Evolutionary conservation across 2,329 filamentous ascomycete species (phyloP), one percentile per base, ranked within the genome.

Genomic region (Epichloe typhina): DNA sequence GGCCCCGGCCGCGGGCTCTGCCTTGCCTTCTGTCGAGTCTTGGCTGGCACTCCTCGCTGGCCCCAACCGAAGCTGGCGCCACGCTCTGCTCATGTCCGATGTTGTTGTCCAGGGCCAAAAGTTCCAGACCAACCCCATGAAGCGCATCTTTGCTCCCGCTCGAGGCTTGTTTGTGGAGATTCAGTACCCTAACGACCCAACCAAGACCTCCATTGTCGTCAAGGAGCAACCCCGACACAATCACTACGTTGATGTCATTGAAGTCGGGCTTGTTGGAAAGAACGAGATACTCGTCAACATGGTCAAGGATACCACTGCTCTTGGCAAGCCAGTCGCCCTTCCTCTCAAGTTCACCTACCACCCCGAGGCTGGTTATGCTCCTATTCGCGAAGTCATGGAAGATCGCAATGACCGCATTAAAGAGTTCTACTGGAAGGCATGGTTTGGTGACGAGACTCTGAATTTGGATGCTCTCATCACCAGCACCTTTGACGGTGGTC

Each of bases 351-450:
- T 97, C 73, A 88, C 80, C 5, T 98, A 98, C 71, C 87, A 90
- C 64, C 93, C 93, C 2, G 91, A 97, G 69, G 85, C 88, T 51
- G 93, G 93, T 33, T 98, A 96, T 65, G 91, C 94, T n/a, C 93
- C 93, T 17, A 95, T 98, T 58, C 85, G 85, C 54, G 93, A 98
- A 69, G 86, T 97, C 56, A 98, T 98, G 93, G 80, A 89, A 37
- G 85, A 81, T 50, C 88, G 93, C 63, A 98, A 98, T 65, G 91
- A 98, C 65, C 86, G 88, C 57, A 97, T 98, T 75, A 98, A 98
- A 76, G 88, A 95, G 69, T 98, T 98, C 68, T 98, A 98, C 77
- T 98, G 95, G 82, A 83, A 84, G 59, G 84, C 94, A 57, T 98
- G 93, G 93, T 98, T 98, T 61, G 93, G 89, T 41, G 79, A 90